phyloP scores from a whole-genome alignment of 192 early-diverging fungal genomes.

The Linnemannia hyalina region DNA sequence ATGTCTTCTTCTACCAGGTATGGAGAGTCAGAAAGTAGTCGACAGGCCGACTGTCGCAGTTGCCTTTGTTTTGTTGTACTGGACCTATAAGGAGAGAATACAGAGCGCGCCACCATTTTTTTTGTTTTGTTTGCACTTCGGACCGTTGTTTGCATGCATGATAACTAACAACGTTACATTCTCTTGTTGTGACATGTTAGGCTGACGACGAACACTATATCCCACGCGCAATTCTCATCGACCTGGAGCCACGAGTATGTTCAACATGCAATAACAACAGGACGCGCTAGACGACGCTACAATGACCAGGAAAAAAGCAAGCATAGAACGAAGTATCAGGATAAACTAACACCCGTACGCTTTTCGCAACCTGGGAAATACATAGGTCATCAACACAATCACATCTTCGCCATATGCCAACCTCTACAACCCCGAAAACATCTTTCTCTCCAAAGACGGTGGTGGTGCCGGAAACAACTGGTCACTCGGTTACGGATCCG shows the following conservation, averaged over 20 bases:
- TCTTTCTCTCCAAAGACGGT: conserved; percentile 91
- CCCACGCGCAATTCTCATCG: conserved; percentile 91
- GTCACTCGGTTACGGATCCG: conserved; percentile 91
- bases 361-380: not conserved
- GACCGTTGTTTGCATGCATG: not conserved
- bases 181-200: conserved; percentile 54
- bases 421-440: conserved; percentile 98
- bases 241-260: conserved; percentile 92
- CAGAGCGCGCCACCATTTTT: not conserved
- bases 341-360: not conserved
- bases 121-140: not conserved
- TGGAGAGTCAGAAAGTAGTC: not conserved
- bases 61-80: too few species aligned
- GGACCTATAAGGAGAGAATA: not conserved
- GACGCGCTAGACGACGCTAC: not conserved
- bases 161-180: not conserved
- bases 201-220: conserved; percentile 99
- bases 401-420: conserved; percentile 88
- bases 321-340: too few species aligned
- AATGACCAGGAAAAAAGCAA: not conserved
- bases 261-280: not conserved
- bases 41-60: too few species aligned
- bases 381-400: conserved; percentile 92
- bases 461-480: conserved; percentile 99
- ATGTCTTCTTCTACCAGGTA: conserved; percentile 99